Conservation (phyloP, 805 yeast genomes). For the Candida saitoana region DNA sequence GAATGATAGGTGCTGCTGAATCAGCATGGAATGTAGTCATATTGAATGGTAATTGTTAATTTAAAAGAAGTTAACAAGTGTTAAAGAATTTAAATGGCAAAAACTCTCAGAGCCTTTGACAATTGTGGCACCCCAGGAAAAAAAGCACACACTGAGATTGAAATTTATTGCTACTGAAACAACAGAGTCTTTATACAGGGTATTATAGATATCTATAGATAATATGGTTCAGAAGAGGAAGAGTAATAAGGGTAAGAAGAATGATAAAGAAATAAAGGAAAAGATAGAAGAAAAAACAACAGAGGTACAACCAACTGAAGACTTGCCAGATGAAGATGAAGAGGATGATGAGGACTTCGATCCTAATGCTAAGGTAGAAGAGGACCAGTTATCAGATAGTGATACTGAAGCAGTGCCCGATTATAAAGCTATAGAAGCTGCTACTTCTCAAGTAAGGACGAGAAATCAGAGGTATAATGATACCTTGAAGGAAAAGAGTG, state of each 20-base stretch:
- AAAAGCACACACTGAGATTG: neutral
- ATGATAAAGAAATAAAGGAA: neutral
- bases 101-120: no score
- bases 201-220: no score
- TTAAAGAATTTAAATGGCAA: neutral
- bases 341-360: constrained; percentile 33
- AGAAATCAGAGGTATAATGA: constrained; percentile 57
- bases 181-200: no score
- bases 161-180: neutral
- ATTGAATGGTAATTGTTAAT: no score
- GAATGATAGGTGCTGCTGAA: constrained; percentile 39
- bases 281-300: constrained; percentile 8
- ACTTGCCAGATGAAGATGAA: constrained; percentile 23
- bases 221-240: no score
- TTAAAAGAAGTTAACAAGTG: no score
- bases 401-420: constrained; percentile 33
- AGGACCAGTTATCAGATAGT: constrained; percentile 27
- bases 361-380: constrained; percentile 17
- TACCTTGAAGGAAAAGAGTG: constrained; percentile 5
- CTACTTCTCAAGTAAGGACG: constrained; percentile 59
- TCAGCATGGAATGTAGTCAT: constrained; percentile 29
- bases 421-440: constrained; percentile 53
- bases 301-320: no score
- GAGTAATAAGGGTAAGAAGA: neutral
- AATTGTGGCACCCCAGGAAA: constrained; percentile 4